Percentiles rank a stretch among this genome's conserved stretches.
phyloP scores from a whole-genome alignment of 179 eudicot genomes.

The Sideroxylon spinosum region DNA sequence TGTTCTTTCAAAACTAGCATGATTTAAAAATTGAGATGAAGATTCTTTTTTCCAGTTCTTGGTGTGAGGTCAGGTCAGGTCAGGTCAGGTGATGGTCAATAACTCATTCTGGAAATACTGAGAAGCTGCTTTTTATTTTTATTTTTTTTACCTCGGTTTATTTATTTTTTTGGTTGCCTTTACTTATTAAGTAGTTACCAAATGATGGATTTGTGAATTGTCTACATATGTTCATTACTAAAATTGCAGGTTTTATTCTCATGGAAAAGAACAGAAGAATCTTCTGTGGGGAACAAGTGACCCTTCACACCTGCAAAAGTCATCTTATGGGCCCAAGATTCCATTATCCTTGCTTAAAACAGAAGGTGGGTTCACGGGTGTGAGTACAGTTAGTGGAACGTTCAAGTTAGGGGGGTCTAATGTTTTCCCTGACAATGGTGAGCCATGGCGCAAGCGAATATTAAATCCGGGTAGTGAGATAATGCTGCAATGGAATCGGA shows the following conservation, averaged over 20 bases:
- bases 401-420: constrained; percentile 51
- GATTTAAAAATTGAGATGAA: too few species aligned
- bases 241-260: constrained; percentile 61
- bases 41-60: too few species aligned
- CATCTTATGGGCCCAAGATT: constrained; percentile 50
- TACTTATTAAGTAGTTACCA: not conserved
- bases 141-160: not conserved
- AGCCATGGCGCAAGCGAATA: constrained; percentile 60
- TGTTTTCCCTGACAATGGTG: constrained; percentile 51
- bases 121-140: too few species aligned
- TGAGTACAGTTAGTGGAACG: constrained; percentile 39
- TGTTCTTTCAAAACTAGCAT: too few species aligned
- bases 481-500: constrained; percentile 79
- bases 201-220: constrained; percentile 5
- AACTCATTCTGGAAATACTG: too few species aligned
- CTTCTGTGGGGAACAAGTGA: constrained; percentile 43
- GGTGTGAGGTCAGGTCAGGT: too few species aligned
- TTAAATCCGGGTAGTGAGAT: constrained; percentile 91
- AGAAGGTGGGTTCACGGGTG: constrained; percentile 36
- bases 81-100: too few species aligned
- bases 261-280: constrained; percentile 51
- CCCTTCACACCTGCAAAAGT: constrained; percentile 44
- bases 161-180: not conserved
- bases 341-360: constrained; percentile 35
- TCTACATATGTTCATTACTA: not conserved